phyloP scores from a whole-genome alignment of 441 rosid genomes.

The Theobroma grandiflorum region DNA sequence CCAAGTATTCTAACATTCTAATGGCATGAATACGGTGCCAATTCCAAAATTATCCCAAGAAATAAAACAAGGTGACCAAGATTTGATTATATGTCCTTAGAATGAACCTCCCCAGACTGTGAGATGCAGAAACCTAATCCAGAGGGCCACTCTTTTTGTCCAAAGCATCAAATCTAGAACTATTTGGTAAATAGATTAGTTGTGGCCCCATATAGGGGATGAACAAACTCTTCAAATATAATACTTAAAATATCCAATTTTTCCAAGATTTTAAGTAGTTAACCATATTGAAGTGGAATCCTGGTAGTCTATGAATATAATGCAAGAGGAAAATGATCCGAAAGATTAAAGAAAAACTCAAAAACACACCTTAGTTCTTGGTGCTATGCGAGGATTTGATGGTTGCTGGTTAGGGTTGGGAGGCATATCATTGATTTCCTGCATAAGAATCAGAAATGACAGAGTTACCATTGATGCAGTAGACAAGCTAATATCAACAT shows the following conservation, averaged over 20 bases:
- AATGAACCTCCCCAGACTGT: not conserved
- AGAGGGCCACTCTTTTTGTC: not conserved
- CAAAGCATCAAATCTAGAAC: not conserved
- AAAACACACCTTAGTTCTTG: constrained; percentile 75
- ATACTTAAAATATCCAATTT: constrained; percentile 10
- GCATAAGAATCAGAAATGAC: constrained; percentile 35
- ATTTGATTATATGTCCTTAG: constrained; percentile 2
- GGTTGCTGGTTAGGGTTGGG: constrained; percentile 85
- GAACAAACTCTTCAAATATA: constrained; percentile 6
- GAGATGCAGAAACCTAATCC: not conserved
- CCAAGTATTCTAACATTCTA: not conserved
- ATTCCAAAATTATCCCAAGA: not conserved
- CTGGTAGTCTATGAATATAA: constrained; percentile 4
- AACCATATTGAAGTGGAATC: constrained; percentile 16
- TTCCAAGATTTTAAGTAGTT: not conserved
- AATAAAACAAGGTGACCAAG: not conserved
- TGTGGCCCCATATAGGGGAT: not conserved
- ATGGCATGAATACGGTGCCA: not conserved
- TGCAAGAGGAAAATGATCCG: constrained; percentile 2
- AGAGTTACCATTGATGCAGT: constrained; percentile 26
- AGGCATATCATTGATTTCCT: constrained; percentile 92
- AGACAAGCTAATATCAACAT: constrained; percentile 24
- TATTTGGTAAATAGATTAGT: not conserved
- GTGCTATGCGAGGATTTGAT: constrained; percentile 75
- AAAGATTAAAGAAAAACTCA: not conserved